phyloP scores from a whole-genome alignment of 2,329 filamentous ascomycete species.

The Pseudogymnoascus sp. region DNA sequence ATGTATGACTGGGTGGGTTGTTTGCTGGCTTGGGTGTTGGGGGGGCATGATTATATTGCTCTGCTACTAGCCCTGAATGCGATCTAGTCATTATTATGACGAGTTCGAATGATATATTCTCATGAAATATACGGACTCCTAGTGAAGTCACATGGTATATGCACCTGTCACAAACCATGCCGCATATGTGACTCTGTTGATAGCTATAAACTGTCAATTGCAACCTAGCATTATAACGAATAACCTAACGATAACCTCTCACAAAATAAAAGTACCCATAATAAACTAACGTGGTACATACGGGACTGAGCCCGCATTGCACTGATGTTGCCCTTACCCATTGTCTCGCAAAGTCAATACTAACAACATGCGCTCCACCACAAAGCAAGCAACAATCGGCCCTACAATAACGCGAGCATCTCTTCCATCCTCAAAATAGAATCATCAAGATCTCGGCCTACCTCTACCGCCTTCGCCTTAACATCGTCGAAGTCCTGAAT shows the following conservation, averaged over 20 bases:
- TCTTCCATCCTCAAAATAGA: neutral
- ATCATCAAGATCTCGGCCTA: neutral
- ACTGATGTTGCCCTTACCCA: too few relatives aligned
- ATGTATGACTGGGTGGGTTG: neutral
- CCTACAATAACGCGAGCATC: too few relatives aligned
- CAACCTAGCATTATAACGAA: neutral
- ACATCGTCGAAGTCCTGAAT: too few relatives aligned
- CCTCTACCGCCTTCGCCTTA: neutral
- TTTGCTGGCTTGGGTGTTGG: neutral
- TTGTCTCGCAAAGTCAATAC: too few relatives aligned
- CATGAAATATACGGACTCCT: neutral
- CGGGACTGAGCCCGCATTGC: too few relatives aligned
- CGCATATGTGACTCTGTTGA: neutral
- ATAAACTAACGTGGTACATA: neutral
- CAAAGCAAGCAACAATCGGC: neutral
- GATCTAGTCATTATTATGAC: neutral
- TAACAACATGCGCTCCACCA: neutral
- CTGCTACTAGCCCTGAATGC: neutral
- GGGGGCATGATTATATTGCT: neutral
- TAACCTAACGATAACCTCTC: neutral
- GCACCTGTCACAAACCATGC: neutral
- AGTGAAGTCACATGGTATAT: neutral
- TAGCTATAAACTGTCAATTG: neutral
- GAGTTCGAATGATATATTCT: constrained; percentile 51
- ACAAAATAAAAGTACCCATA: neutral